Conservation (phyloP, 306 rosid genomes). For the Gastrolobium bilobum region DNA sequence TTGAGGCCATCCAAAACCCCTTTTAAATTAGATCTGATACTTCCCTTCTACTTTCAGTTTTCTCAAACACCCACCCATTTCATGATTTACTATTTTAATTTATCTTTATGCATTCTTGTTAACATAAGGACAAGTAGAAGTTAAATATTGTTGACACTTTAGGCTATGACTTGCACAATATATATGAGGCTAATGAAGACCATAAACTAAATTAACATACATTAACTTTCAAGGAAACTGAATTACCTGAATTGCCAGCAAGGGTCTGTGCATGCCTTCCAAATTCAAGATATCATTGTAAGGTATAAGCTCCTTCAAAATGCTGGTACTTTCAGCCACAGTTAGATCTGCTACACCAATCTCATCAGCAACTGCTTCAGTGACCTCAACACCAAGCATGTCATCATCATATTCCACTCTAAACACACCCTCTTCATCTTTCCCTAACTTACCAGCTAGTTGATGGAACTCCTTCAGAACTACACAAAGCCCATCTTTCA, state of each 20-base stretch:
- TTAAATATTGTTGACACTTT: conserved; percentile 4
- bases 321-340: conserved; percentile 65
- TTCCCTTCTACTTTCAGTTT: not conserved
- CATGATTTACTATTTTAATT: not conserved
- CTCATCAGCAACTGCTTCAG: conserved; percentile 71
- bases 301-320: conserved; percentile 76
- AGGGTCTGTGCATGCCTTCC: conserved; percentile 86
- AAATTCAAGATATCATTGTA: conserved; percentile 74
- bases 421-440: conserved; percentile 90
- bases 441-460: conserved; percentile 85
- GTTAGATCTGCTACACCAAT: conserved; percentile 68
- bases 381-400: conserved; percentile 75
- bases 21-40: conserved; percentile 20
- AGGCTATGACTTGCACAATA: not conserved
- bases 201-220: not conserved
- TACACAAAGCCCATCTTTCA: conserved; percentile 71
- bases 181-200: not conserved
- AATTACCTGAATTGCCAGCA: conserved; percentile 85
- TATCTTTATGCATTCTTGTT: not conserved
- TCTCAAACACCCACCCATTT: not conserved
- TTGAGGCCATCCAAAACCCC: not conserved
- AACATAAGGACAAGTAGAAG: not conserved
- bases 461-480: conserved; percentile 81
- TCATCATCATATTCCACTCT: conserved; percentile 81
- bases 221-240: not conserved